Conservation (phyloP, 1,284 basidiomycete genomes). For the Heterobasidion annosum region DNA sequence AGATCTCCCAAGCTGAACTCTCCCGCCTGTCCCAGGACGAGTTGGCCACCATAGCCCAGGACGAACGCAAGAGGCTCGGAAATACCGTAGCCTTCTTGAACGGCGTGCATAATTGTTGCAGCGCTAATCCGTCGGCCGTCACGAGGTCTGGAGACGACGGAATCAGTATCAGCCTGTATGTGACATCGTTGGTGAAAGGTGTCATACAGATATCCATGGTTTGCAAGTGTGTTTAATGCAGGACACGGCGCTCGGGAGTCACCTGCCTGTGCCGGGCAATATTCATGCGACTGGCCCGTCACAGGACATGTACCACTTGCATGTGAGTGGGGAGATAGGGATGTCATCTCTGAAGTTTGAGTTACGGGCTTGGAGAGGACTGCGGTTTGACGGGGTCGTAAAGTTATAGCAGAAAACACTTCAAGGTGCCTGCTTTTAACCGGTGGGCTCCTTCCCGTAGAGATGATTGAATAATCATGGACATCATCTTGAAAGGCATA, state of each 20-base stretch:
- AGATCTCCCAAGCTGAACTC: conserved; percentile 19
- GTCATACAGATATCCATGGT: conserved; percentile 31
- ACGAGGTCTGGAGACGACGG: conserved; percentile 11
- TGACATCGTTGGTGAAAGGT: background rate
- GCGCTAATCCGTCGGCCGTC: conserved; percentile 17
- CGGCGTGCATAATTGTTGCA: conserved; percentile 12
- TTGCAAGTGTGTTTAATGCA: conserved; percentile 38
- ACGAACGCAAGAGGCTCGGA: conserved; percentile 17
- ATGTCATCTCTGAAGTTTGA: conserved; percentile 1
- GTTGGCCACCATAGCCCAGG: conserved; percentile 16
- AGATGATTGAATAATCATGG: no score
- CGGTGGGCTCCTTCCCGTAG: no score
- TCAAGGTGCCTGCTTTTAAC: no score
- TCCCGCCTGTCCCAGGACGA: conserved; percentile 14
- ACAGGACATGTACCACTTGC: conserved; percentile 4
- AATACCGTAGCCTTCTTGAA: conserved; percentile 18
- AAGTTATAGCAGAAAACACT: no score
- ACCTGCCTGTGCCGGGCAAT: conserved; percentile 9
- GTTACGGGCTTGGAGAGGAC: no score
- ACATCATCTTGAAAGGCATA: no score
- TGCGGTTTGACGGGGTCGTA: no score
- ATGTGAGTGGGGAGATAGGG: conserved; percentile 1
- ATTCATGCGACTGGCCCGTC: conserved; percentile 11
- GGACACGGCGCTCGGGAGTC: conserved; percentile 36
- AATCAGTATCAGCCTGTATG: background rate